A percentile compares a stretch with the other conserved stretches of the same genome.
phyloP scores from a whole-genome alignment of 192 early-diverging fungal genomes.

The Linnemannia zychae region DNA sequence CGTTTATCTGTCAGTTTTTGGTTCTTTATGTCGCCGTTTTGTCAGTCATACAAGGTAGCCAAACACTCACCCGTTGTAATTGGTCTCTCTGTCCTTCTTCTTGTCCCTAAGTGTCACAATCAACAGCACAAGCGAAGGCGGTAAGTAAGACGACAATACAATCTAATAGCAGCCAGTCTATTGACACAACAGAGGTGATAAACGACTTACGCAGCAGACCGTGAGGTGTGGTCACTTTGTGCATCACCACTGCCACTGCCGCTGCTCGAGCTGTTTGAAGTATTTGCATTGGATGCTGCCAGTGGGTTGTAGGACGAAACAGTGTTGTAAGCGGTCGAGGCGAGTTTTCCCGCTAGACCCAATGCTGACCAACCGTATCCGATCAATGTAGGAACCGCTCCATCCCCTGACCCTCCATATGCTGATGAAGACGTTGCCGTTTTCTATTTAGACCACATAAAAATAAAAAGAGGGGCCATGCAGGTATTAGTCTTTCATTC shows the following conservation, averaged over 20 bases:
- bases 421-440: conserved; percentile 26
- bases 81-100: conserved; percentile 41
- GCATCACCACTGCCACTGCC: neutral
- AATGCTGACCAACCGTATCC: conserved; percentile 51
- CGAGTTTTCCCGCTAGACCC: conserved; percentile 39
- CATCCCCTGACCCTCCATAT: conserved; percentile 22
- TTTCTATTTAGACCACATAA: conserved; percentile 1
- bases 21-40: neutral
- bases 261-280: neutral
- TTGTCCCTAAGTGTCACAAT: conserved; percentile 19
- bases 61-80: conserved; percentile 42
- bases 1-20: neutral
- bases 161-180: neutral
- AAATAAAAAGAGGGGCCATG: neutral
- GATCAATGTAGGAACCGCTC: conserved; percentile 23
- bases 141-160: neutral
- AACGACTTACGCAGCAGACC: conserved; percentile 18
- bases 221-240: neutral
- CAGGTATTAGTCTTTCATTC: too few relatives aligned
- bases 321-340: conserved; percentile 36
- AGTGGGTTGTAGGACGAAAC: conserved; percentile 47
- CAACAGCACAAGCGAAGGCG: neutral
- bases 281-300: neutral
- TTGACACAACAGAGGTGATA: neutral
- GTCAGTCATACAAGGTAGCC: neutral